Evolutionary conservation across 1,139 yeast genomes (phyloP).

Genomic region (Kurtzmaniella natalensis): DNA sequence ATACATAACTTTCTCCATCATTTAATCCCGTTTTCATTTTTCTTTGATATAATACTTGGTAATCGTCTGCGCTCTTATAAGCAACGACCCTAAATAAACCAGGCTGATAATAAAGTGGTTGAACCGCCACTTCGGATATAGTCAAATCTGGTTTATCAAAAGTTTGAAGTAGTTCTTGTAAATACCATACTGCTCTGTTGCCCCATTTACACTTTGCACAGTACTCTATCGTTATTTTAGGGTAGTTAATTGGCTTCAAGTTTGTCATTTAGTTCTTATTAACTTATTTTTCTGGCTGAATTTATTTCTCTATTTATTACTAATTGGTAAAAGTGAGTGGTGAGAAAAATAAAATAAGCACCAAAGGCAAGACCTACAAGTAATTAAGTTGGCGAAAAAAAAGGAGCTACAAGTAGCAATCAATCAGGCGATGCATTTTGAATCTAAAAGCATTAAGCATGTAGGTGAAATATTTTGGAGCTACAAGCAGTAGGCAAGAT

Average conservation of each 20-base stretch:
- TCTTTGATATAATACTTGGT: conserved; percentile 30
- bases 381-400: no score
- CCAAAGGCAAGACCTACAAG: no score
- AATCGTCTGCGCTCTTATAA: conserved; percentile 10
- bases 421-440: no score
- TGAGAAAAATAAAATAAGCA: no score
- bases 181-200: conserved; percentile 44
- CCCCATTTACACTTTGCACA: conserved; percentile 48
- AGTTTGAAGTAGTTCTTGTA: conserved; percentile 42
- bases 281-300: not conserved
- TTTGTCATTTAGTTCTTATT: no score
- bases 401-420: no score
- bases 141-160: conserved; percentile 27
- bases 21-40: conserved; percentile 31
- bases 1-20: conserved; percentile 23
- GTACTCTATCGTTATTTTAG: conserved; percentile 35
- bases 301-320: no score
- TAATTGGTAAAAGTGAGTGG: not conserved
- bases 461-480: no score
- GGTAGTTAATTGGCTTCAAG: conserved; percentile 18
- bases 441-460: no score
- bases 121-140: conserved; percentile 29
- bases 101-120: conserved; percentile 35
- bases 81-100: conserved; percentile 34
- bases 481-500: no score